A percentile compares a stretch with the other conserved stretches of the same genome.
Evolutionary conservation across 2,329 filamentous ascomycete genomes (phyloP).

Genomic region (Penicillium brevicompactum): DNA sequence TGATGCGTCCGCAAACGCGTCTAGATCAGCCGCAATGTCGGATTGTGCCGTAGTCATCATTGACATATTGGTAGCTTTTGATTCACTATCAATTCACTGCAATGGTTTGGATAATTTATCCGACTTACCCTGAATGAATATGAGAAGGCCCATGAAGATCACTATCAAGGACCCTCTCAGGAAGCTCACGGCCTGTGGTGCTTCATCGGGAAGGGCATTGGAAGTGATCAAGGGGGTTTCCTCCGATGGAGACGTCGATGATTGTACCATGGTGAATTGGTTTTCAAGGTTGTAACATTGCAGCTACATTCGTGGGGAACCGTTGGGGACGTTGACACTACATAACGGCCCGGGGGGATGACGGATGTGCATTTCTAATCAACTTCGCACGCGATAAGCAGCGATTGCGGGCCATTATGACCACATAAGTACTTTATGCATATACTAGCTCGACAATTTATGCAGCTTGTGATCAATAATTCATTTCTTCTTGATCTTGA

Average conservation of each 20-base stretch:
- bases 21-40: constrained; percentile 71
- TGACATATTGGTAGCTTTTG: constrained; percentile 69
- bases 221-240: constrained; percentile 17
- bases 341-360: neutral
- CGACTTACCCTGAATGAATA: constrained; percentile 27
- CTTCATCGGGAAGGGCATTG: neutral
- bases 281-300: neutral
- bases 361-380: constrained; percentile 24
- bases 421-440: too few relatives aligned
- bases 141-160: constrained; percentile 27
- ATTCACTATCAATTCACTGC: constrained; percentile 2
- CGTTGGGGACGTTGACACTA: neutral
- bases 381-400: constrained; percentile 12
- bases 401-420: neutral
- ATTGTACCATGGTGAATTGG: constrained; percentile 9
- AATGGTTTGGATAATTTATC: neutral
- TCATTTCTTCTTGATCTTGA: too few relatives aligned
- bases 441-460: neutral
- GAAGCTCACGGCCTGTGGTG: constrained; percentile 4
- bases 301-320: neutral
- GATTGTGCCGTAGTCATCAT: constrained; percentile 81
- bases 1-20: constrained; percentile 71
- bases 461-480: neutral
- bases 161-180: constrained; percentile 17
- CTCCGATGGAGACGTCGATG: constrained; percentile 14